Conservation (phyloP, 2,329 filamentous ascomycete species). For the Elsinoe fawcettii region DNA sequence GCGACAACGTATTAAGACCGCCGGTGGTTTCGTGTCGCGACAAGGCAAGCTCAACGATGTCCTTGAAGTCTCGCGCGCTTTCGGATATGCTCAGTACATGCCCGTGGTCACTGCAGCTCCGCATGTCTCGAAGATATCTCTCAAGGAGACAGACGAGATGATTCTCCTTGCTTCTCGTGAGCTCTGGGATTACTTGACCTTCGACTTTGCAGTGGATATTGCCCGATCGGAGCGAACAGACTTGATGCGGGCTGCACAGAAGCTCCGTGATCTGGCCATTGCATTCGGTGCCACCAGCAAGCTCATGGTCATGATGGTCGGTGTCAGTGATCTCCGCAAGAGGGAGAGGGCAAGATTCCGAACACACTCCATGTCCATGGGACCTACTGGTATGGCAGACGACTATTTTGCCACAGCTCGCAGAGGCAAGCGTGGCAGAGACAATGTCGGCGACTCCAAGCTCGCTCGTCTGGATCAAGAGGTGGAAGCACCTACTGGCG, state of each 20-base stretch:
- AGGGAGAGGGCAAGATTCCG: slow-evolving; percentile 68
- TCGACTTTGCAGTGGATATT: slow-evolving; percentile 85
- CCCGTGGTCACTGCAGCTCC: slow-evolving; percentile 89
- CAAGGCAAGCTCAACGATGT: slow-evolving; percentile 89
- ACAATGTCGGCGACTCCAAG: slow-evolving; percentile 68
- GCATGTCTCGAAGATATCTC: slow-evolving; percentile 66
- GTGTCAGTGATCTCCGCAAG: slow-evolving; percentile 82
- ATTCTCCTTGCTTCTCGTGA: slow-evolving; percentile 85
- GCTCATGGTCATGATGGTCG: slow-evolving; percentile 98
- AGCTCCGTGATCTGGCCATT: slow-evolving; percentile 88
- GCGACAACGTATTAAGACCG: slow-evolving; percentile 81
- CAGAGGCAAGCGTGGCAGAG: slow-evolving; percentile 53
- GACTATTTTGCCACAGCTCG: slow-evolving; percentile 60
- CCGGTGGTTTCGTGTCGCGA: slow-evolving; percentile 89
- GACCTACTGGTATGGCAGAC: slow-evolving; percentile 64
- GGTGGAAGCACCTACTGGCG: slow-evolving; percentile 82
- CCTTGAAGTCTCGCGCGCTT: slow-evolving; percentile 85
- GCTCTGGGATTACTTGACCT: slow-evolving; percentile 88
- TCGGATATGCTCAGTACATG: slow-evolving; percentile 89
- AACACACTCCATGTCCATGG: slow-evolving; percentile 78
- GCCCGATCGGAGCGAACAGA: slow-evolving; percentile 79
- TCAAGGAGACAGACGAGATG: slow-evolving; percentile 87
- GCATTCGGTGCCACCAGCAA: slow-evolving; percentile 90
- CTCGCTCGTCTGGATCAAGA: slow-evolving; percentile 81
- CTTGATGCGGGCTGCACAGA: slow-evolving; percentile 90